Evolutionary conservation across 2,329 filamentous ascomycete species (phyloP).

Genomic region (Penicillium sp.): DNA sequence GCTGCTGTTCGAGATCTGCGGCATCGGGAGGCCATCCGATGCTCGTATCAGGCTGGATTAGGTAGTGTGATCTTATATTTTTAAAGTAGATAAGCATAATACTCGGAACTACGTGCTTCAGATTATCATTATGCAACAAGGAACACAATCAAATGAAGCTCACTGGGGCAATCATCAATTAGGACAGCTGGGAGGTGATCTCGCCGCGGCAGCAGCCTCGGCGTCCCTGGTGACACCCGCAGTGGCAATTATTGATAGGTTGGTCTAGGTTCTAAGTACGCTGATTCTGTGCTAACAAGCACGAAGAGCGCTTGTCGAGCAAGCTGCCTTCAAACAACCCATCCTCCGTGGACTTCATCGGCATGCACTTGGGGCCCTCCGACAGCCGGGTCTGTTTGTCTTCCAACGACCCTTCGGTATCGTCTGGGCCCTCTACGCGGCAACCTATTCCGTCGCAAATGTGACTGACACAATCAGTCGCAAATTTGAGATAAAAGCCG

Average conservation of each 20-base stretch:
- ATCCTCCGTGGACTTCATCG: constrained; percentile 22
- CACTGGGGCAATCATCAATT: constrained; percentile 10
- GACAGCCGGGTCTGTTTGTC: constrained; percentile 28
- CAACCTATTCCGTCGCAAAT: constrained; percentile 84
- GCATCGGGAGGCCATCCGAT: constrained; percentile 5
- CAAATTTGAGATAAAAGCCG: constrained; percentile 54
- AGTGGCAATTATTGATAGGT: constrained; percentile 32
- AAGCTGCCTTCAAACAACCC: constrained; percentile 21
- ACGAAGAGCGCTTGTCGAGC: constrained; percentile 27
- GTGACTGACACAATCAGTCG: constrained; percentile 70
- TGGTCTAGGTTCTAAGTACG: neutral
- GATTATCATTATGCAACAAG: constrained; percentile 12
- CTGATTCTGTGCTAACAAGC: neutral
- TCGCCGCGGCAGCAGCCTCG: constrained; percentile 24
- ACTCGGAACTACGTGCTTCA: neutral
- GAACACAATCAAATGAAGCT: neutral
- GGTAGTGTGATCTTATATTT: neutral
- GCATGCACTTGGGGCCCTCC: constrained; percentile 22
- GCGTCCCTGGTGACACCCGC: constrained; percentile 27
- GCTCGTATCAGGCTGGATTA: neutral
- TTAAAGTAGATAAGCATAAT: constrained; percentile 5
- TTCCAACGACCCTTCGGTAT: constrained; percentile 39
- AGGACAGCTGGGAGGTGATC: constrained; percentile 22
- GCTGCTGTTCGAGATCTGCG: neutral
- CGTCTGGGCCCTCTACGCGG: constrained; percentile 64